Evolutionary conservation across 208 protist species (phyloP).

Genomic region (Crithidia bombi): DNA sequence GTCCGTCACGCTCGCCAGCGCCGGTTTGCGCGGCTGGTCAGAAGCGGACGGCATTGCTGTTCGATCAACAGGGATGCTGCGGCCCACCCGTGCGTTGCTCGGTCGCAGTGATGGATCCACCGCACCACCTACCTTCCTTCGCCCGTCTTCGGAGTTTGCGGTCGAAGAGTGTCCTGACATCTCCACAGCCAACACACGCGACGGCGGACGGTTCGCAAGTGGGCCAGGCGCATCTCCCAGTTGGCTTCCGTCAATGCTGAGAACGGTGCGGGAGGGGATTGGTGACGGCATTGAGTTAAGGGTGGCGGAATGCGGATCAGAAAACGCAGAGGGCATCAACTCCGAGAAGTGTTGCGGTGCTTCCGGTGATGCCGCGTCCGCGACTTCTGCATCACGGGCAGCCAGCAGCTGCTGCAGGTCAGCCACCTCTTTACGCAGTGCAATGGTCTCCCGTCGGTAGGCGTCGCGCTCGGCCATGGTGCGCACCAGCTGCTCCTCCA

Average conservation of each 20-base stretch:
- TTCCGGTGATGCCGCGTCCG: not conserved
- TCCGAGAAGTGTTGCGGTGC: not conserved
- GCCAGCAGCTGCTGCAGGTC: constrained; percentile 18
- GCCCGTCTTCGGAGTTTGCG: constrained; percentile 8
- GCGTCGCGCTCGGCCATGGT: constrained; percentile 37
- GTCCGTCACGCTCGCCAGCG: not conserved
- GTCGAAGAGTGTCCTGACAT: constrained; percentile 29
- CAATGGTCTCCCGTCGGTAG: constrained; percentile 23
- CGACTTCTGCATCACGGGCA: not conserved
- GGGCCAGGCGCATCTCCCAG: not conserved
- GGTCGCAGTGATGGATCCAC: not conserved
- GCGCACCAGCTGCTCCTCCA: constrained; percentile 28
- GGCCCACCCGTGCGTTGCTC: not conserved
- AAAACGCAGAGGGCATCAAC: constrained; percentile 9
- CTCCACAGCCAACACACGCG: constrained; percentile 27
- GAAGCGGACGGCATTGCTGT: not conserved
- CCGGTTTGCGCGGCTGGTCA: not conserved
- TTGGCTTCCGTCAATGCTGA: constrained; percentile 1
- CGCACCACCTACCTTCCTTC: not conserved
- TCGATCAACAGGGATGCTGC: not conserved
- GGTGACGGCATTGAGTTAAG: constrained; percentile 3
- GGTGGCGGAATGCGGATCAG: not conserved
- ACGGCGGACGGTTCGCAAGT: not conserved
- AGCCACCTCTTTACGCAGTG: constrained; percentile 23
- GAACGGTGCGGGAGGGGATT: not conserved